A percentile compares a stretch with the other conserved stretches of the same genome.
These are phyloP conservation scores for Limnanthes douglasii DNA, from an alignment of 345 rosid species.

Conservation along the genomic window DNA sequence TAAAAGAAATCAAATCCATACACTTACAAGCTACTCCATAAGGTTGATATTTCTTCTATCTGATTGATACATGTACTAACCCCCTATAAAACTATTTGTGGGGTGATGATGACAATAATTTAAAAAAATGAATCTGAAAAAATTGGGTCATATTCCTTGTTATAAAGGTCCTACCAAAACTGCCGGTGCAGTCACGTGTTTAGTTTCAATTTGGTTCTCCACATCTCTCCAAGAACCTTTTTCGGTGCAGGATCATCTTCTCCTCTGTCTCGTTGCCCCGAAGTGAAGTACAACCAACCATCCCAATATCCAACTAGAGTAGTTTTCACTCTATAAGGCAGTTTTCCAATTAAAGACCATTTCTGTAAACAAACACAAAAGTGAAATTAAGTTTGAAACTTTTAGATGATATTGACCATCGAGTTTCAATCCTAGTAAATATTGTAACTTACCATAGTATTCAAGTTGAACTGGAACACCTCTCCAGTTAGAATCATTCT, in stretches of 20 bases:
- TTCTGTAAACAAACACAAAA: conserved; percentile 23
- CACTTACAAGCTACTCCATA: too few species aligned
- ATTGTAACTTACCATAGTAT: conserved; percentile 66
- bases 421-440: too few species aligned
- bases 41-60: too few species aligned
- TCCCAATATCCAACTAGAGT: conserved; percentile 76
- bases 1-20: too few species aligned
- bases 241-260: conserved; percentile 66
- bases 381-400: not conserved
- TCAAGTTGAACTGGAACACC: conserved; percentile 65
- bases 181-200: conserved; percentile 13
- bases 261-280: conserved; percentile 95
- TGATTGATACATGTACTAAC: too few species aligned
- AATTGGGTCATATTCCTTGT: too few species aligned
- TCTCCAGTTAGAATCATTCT: conserved; percentile 87
- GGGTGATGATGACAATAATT: too few species aligned
- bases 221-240: conserved; percentile 78
- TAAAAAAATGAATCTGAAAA: too few species aligned
- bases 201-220: conserved; percentile 78
- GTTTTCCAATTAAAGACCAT: conserved; percentile 81
- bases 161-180: conserved; percentile 2
- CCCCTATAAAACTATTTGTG: too few species aligned
- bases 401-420: too few species aligned
- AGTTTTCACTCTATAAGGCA: conserved; percentile 91
- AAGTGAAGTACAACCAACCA: conserved; percentile 80